Evolutionary conservation across 2,329 filamentous ascomycete genomes (phyloP).

Genomic region (Aspergillus texensis): DNA sequence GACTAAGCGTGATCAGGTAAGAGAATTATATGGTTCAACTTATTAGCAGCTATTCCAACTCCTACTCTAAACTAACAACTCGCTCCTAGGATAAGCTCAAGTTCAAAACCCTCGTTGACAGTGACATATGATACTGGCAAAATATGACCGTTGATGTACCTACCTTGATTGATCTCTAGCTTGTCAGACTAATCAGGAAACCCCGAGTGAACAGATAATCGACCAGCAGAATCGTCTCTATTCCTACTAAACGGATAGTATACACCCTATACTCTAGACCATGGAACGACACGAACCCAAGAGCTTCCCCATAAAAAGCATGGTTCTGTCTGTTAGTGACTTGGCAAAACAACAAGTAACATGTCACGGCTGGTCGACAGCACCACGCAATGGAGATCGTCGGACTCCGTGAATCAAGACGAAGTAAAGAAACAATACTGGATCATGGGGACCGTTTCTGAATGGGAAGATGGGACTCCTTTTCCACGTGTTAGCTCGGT

Average conservation of each 20-base stretch:
- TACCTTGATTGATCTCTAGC: not conserved
- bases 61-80: not conserved
- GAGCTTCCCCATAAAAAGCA: not conserved
- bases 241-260: not conserved
- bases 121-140: no score
- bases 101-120: no score
- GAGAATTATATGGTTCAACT: no score
- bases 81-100: not conserved
- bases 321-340: slow-evolving; percentile 16
- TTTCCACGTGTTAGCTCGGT: not conserved
- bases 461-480: not conserved
- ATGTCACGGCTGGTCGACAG: not conserved
- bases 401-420: not conserved
- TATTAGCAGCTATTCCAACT: not conserved
- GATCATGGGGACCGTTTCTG: not conserved
- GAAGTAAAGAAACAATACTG: not conserved
- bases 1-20: no score
- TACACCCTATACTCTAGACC: not conserved
- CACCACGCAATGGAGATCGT: not conserved
- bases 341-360: not conserved
- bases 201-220: not conserved
- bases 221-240: not conserved
- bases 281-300: not conserved
- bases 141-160: not conserved
- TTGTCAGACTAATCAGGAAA: not conserved